A percentile compares a stretch with the other conserved stretches of the same genome.
Evolutionary conservation across 139 green algal genomes (phyloP).

Genomic region (Haematococcus lacustris): DNA sequence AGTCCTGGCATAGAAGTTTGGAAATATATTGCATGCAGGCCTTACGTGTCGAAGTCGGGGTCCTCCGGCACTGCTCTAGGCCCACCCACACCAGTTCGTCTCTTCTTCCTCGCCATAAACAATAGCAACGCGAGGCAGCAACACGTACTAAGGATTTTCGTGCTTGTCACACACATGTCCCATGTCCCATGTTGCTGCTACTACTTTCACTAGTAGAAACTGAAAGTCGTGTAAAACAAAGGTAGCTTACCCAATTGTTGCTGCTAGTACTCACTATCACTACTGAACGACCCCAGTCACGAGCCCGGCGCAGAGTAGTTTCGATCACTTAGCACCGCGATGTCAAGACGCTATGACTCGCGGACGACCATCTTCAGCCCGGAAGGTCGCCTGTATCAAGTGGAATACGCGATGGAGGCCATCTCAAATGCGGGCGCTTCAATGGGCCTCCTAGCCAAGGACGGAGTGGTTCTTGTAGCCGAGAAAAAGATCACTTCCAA

Average conservation of each 20-base stretch:
- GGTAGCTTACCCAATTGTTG: neutral
- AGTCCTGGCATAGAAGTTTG: too few species aligned
- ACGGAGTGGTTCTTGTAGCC: slow-evolving; percentile 90
- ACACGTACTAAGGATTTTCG: neutral
- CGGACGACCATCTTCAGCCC: slow-evolving; percentile 98
- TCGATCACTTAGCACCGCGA: neutral
- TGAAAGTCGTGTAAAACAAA: neutral
- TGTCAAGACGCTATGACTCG: slow-evolving; percentile 79
- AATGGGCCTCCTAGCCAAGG: slow-evolving; percentile 82
- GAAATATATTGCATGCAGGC: too few species aligned
- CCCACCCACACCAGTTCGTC: too few species aligned
- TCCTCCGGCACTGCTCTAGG: too few species aligned
- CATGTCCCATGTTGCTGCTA: neutral
- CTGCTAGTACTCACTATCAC: neutral
- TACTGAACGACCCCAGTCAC: neutral
- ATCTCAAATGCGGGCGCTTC: slow-evolving; percentile 94
- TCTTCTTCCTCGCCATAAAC: too few species aligned
- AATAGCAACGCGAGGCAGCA: too few species aligned
- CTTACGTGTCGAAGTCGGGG: too few species aligned
- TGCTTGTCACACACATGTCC: neutral
- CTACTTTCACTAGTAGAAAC: too few species aligned
- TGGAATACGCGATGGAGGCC: slow-evolving; percentile 98
- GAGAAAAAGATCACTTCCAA: slow-evolving; percentile 99
- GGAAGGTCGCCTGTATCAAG: slow-evolving; percentile 91
- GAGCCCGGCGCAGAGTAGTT: neutral